Conservation (phyloP, 1,139 yeast genomes). For the Kazachstania sp. region DNA sequence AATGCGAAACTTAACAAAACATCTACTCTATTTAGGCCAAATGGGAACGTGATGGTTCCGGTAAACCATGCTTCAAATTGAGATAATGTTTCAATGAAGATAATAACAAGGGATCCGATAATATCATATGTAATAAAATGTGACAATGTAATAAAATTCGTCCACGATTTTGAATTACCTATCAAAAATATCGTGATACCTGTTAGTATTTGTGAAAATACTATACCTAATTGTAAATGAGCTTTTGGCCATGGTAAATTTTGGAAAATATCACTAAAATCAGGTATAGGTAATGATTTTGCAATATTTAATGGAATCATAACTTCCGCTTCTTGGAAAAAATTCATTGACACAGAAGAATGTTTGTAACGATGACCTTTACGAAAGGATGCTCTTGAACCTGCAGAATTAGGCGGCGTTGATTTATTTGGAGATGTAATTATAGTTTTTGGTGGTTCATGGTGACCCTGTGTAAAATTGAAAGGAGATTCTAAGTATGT, state of each 20-base stretch:
- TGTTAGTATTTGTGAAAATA: conserved; percentile 16
- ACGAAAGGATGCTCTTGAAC: conserved; percentile 75
- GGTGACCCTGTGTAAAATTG: conserved; percentile 37
- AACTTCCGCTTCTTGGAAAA: conserved; percentile 86
- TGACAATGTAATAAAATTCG: conserved; percentile 69
- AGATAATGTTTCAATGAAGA: conserved; percentile 68
- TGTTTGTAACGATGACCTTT: conserved; percentile 94
- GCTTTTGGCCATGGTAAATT: conserved; percentile 58
- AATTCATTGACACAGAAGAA: conserved; percentile 92
- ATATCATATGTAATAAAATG: conserved; percentile 85
- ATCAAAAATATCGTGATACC: conserved; percentile 44
- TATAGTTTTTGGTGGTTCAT: conserved; percentile 31
- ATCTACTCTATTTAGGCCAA: conserved; percentile 83
- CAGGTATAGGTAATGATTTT: conserved; percentile 74
- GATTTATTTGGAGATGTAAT: conserved; percentile 11
- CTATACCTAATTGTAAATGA: conserved; percentile 49
- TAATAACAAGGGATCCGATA: conserved; percentile 62
- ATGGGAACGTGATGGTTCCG: conserved; percentile 78
- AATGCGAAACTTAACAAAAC: conserved; percentile 83
- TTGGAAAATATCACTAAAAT: conserved; percentile 48
- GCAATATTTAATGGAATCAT: conserved; percentile 66
- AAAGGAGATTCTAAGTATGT: conserved; percentile 37
- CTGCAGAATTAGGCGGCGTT: conserved; percentile 9
- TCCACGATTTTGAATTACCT: conserved; percentile 50
- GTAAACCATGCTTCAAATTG: conserved; percentile 89